phyloP scores from a whole-genome alignment of 345 rosid genomes.

The Limnanthes douglasii region DNA sequence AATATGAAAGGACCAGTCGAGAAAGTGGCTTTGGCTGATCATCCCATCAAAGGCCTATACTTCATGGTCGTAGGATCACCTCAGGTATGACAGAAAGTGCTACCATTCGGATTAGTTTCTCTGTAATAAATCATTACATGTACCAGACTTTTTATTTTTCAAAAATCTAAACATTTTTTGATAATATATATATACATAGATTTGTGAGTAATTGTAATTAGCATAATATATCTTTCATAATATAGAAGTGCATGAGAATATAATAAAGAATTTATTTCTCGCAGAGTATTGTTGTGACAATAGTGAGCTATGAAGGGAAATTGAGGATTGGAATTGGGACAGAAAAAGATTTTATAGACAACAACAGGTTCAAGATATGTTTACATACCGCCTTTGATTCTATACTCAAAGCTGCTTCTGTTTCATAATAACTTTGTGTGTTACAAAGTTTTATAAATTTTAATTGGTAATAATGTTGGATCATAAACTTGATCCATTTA shows the following conservation, averaged over 20 bases:
- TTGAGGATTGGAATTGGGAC: slow-evolving; percentile 13
- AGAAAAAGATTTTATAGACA: slow-evolving; percentile 25
- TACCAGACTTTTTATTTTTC: not conserved
- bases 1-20: slow-evolving; percentile 32
- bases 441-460: too few species aligned
- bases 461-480: too few species aligned
- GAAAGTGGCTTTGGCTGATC: slow-evolving; percentile 24
- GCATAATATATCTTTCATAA: too few species aligned
- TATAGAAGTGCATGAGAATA: too few species aligned
- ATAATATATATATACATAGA: not conserved
- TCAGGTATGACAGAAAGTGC: slow-evolving; percentile 14
- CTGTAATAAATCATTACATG: too few species aligned
- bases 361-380: slow-evolving; percentile 7
- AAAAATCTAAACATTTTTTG: not conserved
- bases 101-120: not conserved
- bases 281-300: slow-evolving; percentile 10
- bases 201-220: too few species aligned
- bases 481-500: too few species aligned
- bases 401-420: slow-evolving; percentile 12
- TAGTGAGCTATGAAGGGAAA: slow-evolving; percentile 22
- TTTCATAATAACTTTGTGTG: too few species aligned
- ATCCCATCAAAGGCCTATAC: slow-evolving; percentile 32
- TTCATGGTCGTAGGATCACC: slow-evolving; percentile 25
- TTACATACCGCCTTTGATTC: slow-evolving; percentile 12
- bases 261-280: not conserved